Evolutionary conservation across 257 asterid species (phyloP), one percentile per base, ranked within the genome.

Genomic region (Solanum tarijense): DNA sequence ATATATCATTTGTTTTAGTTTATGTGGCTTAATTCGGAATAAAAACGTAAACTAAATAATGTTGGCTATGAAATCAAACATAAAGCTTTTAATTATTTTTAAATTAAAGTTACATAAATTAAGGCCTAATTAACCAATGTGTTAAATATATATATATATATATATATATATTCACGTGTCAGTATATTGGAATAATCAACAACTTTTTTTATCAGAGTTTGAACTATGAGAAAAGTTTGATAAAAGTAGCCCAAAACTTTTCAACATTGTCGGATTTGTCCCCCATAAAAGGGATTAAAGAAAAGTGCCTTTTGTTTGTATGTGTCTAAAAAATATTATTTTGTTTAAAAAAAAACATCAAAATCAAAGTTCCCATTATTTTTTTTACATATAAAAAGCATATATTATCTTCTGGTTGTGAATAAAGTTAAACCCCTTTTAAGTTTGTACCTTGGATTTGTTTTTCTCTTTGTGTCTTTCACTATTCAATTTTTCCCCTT

Each of bases 381-480:
- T 3, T 1, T 20, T 7, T 2, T 3, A 20, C 25, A 20, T 12
- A 72, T 72, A 76, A 48, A 76, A 69, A 86, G 52, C 12, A 58
- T 66, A 25, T 89, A 85, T 78, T 25, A 83, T 87, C 89, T 83
- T 90, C 89, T 92, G 94, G 89, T 83, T 88, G 87, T 87, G 91
- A 87, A 83, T 86, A 92, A 92, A 89, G 91, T 88, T 86, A 88
- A 85, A 89, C 4, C 9, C 86, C 88, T 75, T 92, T 36, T 66
- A 88, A 89, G 82, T 91, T 94, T 92, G 93, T 92, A 88, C 96
- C 93, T 91, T 94, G 83, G 91, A 94, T 91, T 93, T 95, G 96
- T 91, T 93, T 85, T 62, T 72, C 90, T 92, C 88, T 88, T 87
- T 88, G 84, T 93, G 98, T 92, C 94, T 92, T 93, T 86, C 91